Evolutionary conservation across 768 basidiomycete genomes (phyloP).

Genomic region (Sutorius australiensis): DNA sequence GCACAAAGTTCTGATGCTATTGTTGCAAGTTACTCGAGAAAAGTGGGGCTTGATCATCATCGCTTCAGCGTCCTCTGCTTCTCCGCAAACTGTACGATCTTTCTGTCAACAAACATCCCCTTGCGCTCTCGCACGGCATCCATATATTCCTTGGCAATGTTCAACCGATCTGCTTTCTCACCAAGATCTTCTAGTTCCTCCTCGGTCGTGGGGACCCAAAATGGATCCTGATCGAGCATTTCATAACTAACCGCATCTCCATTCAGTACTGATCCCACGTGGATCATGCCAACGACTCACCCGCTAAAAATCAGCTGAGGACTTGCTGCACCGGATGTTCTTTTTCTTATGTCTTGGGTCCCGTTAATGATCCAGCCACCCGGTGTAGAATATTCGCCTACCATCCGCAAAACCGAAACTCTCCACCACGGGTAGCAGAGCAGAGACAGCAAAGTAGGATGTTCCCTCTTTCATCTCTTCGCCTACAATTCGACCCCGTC

Average conservation of each 20-base stretch:
- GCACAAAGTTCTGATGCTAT: too few relatives aligned
- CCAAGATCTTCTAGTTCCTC: conserved; percentile 97
- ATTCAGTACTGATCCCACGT: conserved; percentile 13
- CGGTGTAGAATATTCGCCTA: conserved; percentile 28
- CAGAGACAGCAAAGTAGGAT: conserved; percentile 87
- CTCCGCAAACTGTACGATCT: conserved; percentile 94
- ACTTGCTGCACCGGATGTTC: conserved; percentile 94
- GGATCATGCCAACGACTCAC: conserved; percentile 38
- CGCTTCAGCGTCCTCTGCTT: conserved; percentile 89
- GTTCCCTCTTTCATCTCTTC: conserved; percentile 99
- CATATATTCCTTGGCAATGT: conserved; percentile 93
- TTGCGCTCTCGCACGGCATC: conserved; percentile 88
- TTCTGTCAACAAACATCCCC: conserved; percentile 92
- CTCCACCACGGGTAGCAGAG: conserved; percentile 91
- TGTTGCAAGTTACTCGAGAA: not conserved
- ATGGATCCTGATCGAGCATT: conserved; percentile 89
- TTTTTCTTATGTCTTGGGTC: conserved; percentile 82
- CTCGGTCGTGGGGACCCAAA: conserved; percentile 97
- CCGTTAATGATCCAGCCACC: conserved; percentile 7
- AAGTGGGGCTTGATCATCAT: conserved; percentile 25
- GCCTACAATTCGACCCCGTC: conserved; percentile 87
- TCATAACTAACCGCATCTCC: conserved; percentile 62
- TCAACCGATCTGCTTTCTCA: conserved; percentile 89
- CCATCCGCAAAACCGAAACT: conserved; percentile 98
- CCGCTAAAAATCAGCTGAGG: conserved; percentile 97